A percentile compares a stretch with the other conserved stretches of the same genome.
Conservation (phyloP, 73 alveolate species). For the Stentor roeselii region DNA sequence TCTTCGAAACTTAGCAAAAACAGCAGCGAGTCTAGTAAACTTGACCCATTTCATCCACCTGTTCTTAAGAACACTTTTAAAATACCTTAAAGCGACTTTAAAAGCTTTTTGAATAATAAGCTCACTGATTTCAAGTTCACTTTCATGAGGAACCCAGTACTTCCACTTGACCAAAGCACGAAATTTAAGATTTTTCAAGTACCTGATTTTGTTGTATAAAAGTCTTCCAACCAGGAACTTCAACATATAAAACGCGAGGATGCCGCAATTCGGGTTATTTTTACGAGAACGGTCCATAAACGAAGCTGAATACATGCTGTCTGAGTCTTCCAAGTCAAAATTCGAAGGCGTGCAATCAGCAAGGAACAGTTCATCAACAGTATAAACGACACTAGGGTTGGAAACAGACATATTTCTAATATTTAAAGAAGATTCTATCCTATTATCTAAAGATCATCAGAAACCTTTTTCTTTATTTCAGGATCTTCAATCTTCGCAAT, state of each 20-base stretch:
- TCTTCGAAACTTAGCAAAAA: not conserved
- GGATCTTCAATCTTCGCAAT: slow-evolving; percentile 15
- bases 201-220: not conserved
- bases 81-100: too few relatives aligned
- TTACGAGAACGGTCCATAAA: not conserved
- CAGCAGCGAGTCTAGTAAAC: not conserved
- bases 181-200: too few relatives aligned
- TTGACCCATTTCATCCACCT: too few relatives aligned
- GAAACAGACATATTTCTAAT: too few relatives aligned
- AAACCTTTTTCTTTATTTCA: not conserved
- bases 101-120: not conserved
- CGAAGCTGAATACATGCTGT: not conserved
- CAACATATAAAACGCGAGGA: not conserved
- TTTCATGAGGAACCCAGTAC: not conserved
- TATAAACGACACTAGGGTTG: too few relatives aligned
- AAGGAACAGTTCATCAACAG: too few relatives aligned
- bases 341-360: too few relatives aligned
- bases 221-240: not conserved
- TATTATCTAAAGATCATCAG: slow-evolving; percentile 1
- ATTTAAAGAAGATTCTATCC: too few relatives aligned
- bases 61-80: too few relatives aligned
- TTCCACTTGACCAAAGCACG: not conserved
- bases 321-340: too few relatives aligned
- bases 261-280: not conserved
- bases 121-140: not conserved